Base-by-base conservation (phyloP, 257 asterid genomes). In the Cynanchum wilfordii region DNA sequence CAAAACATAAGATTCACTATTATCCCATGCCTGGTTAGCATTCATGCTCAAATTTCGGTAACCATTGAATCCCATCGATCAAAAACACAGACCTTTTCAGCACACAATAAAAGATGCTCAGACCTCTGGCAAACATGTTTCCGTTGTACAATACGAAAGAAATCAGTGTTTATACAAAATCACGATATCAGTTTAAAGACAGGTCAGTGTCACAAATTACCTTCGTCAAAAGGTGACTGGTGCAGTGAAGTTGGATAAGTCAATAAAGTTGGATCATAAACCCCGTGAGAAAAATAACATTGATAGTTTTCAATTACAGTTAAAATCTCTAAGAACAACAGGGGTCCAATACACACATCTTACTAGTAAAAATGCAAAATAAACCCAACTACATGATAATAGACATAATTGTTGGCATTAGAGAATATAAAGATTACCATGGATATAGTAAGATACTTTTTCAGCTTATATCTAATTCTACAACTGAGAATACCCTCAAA, bases 1-100 rank as follows among this genome's bases (percentile, higher is more conserved):
- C 83, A 59, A 38, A 65, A 51, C 57, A 64, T 79, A 80, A 69
- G 75, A 74, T 71, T 71, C 72, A 69, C 44, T 29, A 64, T 33
- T 56, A 30, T 70, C 72, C 83, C 75, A 57, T 69, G 72, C 60
- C 77, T 55, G 82, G 71, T 73, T 62, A 42, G 24, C 42, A 47
- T 65, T 71, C 76, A 69, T 70, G 65, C 54, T 58, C 3, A 47
- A 76, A 79, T 45, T 74, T 75, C 66, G 59, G 69, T 68, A 67
- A 60, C 74, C 75, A 75, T 68, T 33, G 51, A 72, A 69, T 76
- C 47, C 68, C 57, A 62, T 72, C 63, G 19, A 71, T 62, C 69
- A 45, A 44, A 38, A 22, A 66, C 69, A 68, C 2, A 12, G 66
- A 20, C 12, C 45, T 54, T 30, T 42, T 70, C 66, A 54, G 59